Percentiles rank a stretch among this genome's conserved stretches.
Evolutionary conservation across 2,329 filamentous ascomycete genomes (phyloP).

Genomic region (Diaporthe sp.): DNA sequence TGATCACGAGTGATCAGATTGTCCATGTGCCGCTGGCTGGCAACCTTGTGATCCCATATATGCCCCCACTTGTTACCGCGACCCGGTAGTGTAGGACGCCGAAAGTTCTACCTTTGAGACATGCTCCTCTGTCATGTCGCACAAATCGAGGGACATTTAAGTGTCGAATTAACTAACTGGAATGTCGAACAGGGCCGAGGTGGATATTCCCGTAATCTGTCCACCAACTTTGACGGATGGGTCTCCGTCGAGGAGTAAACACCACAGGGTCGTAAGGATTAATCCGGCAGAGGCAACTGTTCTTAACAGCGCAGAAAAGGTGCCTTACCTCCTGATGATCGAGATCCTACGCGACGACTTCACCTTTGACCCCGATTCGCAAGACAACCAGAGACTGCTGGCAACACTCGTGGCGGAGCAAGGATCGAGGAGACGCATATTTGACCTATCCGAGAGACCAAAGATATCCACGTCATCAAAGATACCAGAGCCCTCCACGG

Average conservation of each 20-base stretch:
- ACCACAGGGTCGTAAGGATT: constrained; percentile 85
- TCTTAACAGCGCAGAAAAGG: constrained; percentile 87
- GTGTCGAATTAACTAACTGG: background rate
- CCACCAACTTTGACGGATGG: constrained; percentile 81
- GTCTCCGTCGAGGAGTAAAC: constrained; percentile 79
- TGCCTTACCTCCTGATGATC: constrained; percentile 87
- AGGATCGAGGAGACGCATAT: constrained; percentile 71
- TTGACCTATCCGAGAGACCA: constrained; percentile 79
- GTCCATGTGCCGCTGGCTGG: background rate
- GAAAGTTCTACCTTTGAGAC: constrained; percentile 5
- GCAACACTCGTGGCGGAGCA: constrained; percentile 69
- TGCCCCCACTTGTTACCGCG: background rate
- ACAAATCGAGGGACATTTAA: background rate
- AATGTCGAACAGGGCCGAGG: constrained; percentile 67
- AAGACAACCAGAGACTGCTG: constrained; percentile 78
- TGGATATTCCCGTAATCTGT: constrained; percentile 86
- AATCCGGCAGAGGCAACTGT: constrained; percentile 89
- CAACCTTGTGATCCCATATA: background rate
- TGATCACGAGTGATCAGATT: background rate
- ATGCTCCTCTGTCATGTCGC: constrained; percentile 14
- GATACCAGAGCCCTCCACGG: constrained; percentile 58
- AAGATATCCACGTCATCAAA: constrained; percentile 58
- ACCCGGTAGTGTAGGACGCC: background rate
- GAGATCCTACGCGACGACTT: constrained; percentile 87
- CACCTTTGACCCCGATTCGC: constrained; percentile 81